These are phyloP conservation scores for Candida piceae DNA, from an alignment of 805 yeast species.

Conservation along the genomic window DNA sequence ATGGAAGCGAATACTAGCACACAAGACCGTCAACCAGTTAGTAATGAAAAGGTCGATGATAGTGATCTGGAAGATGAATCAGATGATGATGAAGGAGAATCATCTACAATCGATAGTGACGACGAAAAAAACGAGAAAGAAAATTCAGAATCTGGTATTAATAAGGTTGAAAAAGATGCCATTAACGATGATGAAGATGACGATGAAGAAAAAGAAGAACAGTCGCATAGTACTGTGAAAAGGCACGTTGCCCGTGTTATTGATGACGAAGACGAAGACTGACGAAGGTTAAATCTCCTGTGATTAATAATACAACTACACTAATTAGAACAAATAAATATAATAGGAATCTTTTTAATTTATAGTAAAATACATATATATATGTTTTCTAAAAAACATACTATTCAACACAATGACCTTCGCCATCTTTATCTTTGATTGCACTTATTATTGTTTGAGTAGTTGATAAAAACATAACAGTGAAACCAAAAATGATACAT, in stretches of 20 bases:
- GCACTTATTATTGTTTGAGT: constrained; percentile 58
- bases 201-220: constrained; percentile 1
- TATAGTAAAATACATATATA: too few relatives aligned
- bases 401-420: constrained; percentile 49
- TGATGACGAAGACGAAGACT: too few relatives aligned
- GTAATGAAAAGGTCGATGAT: constrained; percentile 2
- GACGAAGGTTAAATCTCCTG: too few relatives aligned
- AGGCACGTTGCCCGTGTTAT: too few relatives aligned
- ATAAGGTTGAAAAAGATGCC: constrained; percentile 3
- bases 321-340: too few relatives aligned
- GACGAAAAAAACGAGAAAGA: not conserved
- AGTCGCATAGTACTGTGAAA: not conserved
- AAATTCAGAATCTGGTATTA: too few relatives aligned
- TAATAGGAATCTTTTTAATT: too few relatives aligned
- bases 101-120: not conserved
- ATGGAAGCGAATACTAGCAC: not conserved
- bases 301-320: too few relatives aligned
- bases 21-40: too few relatives aligned
- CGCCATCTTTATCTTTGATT: constrained; percentile 33
- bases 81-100: too few relatives aligned
- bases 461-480: constrained; percentile 79
- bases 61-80: constrained; percentile 5
- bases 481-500: constrained; percentile 66
- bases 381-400: too few relatives aligned
- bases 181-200: not conserved